These are phyloP conservation scores for Polygonum maritimum DNA, from an alignment of 148 eudicot species.

Conservation along the genomic window DNA sequence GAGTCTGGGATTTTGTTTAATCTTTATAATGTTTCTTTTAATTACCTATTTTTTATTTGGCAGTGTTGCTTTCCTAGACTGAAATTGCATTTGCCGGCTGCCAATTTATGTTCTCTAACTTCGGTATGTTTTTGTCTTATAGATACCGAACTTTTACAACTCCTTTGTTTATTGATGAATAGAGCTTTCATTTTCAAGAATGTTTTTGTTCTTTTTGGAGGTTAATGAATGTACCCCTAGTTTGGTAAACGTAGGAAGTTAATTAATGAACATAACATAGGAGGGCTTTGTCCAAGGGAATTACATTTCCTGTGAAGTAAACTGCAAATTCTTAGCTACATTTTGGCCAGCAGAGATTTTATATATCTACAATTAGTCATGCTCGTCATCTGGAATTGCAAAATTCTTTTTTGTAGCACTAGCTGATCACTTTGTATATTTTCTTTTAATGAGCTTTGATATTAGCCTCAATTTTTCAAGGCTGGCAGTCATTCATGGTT, in stretches of 20 bases:
- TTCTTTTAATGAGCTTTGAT: neutral
- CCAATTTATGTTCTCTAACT: neutral
- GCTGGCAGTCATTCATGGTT: neutral
- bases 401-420: neutral
- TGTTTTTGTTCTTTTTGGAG: neutral
- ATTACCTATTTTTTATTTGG: neutral
- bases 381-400: neutral
- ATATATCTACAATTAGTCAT: neutral
- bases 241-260: neutral
- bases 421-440: neutral
- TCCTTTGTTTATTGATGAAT: neutral
- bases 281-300: neutral
- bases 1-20: neutral
- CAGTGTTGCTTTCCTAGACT: neutral
- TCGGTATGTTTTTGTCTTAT: neutral
- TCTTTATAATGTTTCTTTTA: neutral
- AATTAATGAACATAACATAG: neutral
- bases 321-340: neutral
- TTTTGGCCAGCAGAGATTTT: neutral
- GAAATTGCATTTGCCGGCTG: slow-evolving; percentile 5
- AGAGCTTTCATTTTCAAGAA: neutral
- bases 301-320: neutral
- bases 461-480: neutral
- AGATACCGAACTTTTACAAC: neutral
- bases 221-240: neutral